These are phyloP conservation scores for Pseudogymnoascus pannorum DNA, from an alignment of 2,329 filamentous ascomycete genomes.

Conservation along the genomic window DNA sequence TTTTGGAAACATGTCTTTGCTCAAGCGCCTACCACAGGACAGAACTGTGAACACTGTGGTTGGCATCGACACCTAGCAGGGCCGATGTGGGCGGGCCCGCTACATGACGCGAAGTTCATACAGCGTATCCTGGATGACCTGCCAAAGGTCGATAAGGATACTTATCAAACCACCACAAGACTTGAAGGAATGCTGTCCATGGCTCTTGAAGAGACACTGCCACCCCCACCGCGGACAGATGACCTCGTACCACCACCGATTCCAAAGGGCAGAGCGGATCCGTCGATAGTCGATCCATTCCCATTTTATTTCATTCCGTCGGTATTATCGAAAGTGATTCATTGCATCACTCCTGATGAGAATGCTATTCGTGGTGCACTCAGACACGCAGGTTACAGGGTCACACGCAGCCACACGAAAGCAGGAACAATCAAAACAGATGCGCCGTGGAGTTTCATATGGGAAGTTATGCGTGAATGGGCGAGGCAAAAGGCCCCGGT, in stretches of 20 bases:
- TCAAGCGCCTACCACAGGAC: slow-evolving; percentile 59
- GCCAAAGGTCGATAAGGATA: slow-evolving; percentile 54
- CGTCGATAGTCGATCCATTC: slow-evolving; percentile 61
- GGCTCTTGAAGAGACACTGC: slow-evolving; percentile 64
- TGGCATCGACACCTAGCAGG: slow-evolving; percentile 81
- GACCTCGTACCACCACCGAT: slow-evolving; percentile 18
- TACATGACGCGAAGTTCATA: slow-evolving; percentile 81
- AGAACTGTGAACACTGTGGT: slow-evolving; percentile 74
- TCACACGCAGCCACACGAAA: slow-evolving; percentile 81
- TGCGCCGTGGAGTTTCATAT: slow-evolving; percentile 81
- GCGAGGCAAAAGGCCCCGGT: slow-evolving; percentile 71
- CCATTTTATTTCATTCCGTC: slow-evolving; percentile 85
- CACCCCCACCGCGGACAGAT: slow-evolving; percentile 13
- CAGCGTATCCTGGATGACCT: slow-evolving; percentile 68
- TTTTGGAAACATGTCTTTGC: slow-evolving; percentile 76
- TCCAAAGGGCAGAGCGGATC: slow-evolving; percentile 37
- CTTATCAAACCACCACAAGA: slow-evolving; percentile 72
- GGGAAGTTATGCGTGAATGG: slow-evolving; percentile 94
- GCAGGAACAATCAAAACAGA: slow-evolving; percentile 89
- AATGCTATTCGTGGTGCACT: slow-evolving; percentile 76
- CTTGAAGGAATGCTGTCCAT: slow-evolving; percentile 89
- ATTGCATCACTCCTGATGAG: slow-evolving; percentile 72
- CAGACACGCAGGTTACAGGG: slow-evolving; percentile 69
- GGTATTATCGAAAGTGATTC: slow-evolving; percentile 66
- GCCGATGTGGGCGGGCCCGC: slow-evolving; percentile 87